Evolutionary conservation across 495 filamentous ascomycete species (phyloP), one percentile per base, ranked within the genome.

Genomic region (Aspergillus hancockii): DNA sequence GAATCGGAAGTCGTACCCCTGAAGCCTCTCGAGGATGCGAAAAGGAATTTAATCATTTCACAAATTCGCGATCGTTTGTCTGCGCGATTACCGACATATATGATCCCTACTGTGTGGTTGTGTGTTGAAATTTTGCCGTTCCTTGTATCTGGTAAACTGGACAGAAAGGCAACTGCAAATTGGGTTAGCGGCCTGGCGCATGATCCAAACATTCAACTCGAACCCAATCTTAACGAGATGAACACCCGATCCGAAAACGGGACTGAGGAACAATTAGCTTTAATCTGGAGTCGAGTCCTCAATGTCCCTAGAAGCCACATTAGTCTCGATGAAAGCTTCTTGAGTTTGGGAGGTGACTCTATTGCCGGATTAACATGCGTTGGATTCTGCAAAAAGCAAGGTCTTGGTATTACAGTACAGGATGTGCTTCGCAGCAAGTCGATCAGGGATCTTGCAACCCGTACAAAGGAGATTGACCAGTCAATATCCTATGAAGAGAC

Each of bases 281-380:
- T 66, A 3, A 76, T 86, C 8, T 85, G 76, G 75, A 77, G 77
- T 52, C 70, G 79, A 23, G 79, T 85, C 5, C 75, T 87, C 16
- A 84, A 84, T 52, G 69, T 85, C 10, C 76, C 75, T 0, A 60
- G 64, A 23, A 62, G 34, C 18, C 67, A 75, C 5, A 81, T 89
- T 36, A 73, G 76, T 10, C 60, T 83, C 30, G 71, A 81, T 22
- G 79, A 86, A 59, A 83, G 79, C 60, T 90, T 90, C 67, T 75
- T 90, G 61, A 76, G 73, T 22, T 74, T 88, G 9, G 87, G 88
- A 14, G 88, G 87, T 40, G 88, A 90, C 60, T 90, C 87, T 1
- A 87, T 90, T 49, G 80, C 82, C 12, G 87, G 87, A 1, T 90
- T 90, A 80, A 86, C 85, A 10, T 85, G 85, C 18, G 78, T 84